Conservation (phyloP, 306 rosid species). For the Mimosa bimucronata region DNA sequence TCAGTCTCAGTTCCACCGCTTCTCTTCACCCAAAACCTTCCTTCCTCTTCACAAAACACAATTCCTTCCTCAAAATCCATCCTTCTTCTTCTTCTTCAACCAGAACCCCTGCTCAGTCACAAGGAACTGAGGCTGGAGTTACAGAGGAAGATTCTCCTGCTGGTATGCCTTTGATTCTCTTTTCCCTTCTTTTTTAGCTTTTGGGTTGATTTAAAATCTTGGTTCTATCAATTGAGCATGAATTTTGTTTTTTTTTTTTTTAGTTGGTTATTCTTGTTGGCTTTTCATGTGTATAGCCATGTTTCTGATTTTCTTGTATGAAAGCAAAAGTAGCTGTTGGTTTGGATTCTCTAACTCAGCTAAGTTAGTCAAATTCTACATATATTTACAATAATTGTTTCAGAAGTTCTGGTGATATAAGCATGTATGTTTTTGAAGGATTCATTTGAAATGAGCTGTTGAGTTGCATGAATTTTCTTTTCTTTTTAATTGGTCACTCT, state of each 20-base stretch:
- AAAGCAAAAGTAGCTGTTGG: background rate
- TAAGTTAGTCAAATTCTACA: background rate
- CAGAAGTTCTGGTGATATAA: background rate
- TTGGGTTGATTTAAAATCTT: background rate
- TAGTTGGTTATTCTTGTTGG: background rate
- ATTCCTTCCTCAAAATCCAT: conserved; percentile 41
- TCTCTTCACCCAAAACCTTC: conserved; percentile 53
- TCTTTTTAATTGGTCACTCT: too few relatives aligned
- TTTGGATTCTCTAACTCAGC: background rate
- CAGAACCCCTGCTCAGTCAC: conserved; percentile 64
- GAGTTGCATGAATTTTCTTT: too few relatives aligned
- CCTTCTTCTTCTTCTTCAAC: conserved; percentile 36
- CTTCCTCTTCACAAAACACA: conserved; percentile 47
- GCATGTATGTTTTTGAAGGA: background rate
- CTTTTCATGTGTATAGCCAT: background rate
- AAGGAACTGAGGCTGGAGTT: conserved; percentile 55
- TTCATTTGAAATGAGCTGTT: too few relatives aligned
- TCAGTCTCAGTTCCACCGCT: conserved; percentile 51
- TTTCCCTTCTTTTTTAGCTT: rapidly evolving
- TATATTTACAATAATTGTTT: background rate
- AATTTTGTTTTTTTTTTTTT: background rate
- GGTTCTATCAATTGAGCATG: background rate
- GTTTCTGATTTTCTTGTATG: background rate
- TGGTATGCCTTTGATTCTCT: conserved; percentile 44
- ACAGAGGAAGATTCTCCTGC: conserved; percentile 58